A percentile compares a stretch with the other conserved stretches of the same genome.
Conservation (phyloP, 228 moss, liverwort and hornwort genomes). For the Sphagnum magellanicum region DNA sequence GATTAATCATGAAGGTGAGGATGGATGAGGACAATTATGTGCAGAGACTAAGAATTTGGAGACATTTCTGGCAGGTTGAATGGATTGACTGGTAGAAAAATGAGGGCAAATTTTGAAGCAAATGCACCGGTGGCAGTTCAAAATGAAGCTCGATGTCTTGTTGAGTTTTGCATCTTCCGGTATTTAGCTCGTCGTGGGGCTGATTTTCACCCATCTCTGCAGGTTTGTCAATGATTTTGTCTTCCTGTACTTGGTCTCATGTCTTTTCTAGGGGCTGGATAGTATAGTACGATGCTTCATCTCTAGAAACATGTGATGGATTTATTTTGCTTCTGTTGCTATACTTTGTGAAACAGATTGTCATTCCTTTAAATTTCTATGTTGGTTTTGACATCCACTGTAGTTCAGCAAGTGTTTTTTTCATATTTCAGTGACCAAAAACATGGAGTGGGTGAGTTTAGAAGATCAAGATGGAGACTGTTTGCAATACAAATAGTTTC, state of each 20-base stretch:
- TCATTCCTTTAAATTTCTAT: no score
- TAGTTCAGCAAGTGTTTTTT: no score
- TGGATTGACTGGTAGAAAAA: slow-evolving; percentile 81
- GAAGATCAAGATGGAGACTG: no score
- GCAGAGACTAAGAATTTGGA: not conserved
- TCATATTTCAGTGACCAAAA: no score
- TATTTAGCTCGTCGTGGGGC: slow-evolving; percentile 63
- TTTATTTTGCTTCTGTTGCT: not conserved
- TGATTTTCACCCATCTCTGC: slow-evolving; percentile 76
- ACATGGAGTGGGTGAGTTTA: no score
- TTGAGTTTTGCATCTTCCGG: slow-evolving; percentile 86
- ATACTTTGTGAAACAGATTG: no score
- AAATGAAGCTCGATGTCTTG: slow-evolving; percentile 67
- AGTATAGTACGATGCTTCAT: not conserved
- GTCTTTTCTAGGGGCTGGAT: no score
- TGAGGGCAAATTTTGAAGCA: slow-evolving; percentile 90
- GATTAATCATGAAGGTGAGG: no score
- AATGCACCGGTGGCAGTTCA: slow-evolving; percentile 54
- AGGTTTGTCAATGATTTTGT: slow-evolving; percentile 29
- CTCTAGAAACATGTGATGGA: not conserved
- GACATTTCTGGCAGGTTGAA: slow-evolving; percentile 52
- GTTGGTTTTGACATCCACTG: no score
- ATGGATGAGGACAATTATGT: no score
- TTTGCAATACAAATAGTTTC: no score
- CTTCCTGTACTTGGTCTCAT: not conserved